phyloP scores from a whole-genome alignment of 2,329 filamentous ascomycete genomes.

The Penicillium oxalicum region DNA sequence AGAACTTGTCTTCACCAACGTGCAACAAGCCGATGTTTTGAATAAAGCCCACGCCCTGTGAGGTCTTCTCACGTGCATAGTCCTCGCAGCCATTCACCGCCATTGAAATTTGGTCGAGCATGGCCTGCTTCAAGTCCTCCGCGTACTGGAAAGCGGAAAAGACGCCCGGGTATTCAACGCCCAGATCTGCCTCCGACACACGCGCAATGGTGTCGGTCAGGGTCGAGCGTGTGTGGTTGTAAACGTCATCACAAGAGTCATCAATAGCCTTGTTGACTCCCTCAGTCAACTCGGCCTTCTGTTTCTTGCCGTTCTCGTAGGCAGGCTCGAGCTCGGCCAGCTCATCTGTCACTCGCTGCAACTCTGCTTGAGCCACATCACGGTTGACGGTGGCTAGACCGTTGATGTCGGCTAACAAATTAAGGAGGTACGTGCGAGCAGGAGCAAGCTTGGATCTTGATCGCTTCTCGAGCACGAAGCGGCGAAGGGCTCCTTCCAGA shows the following conservation, averaged over 20 bases:
- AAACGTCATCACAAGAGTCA: constrained; percentile 76
- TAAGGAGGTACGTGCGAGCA: constrained; percentile 89
- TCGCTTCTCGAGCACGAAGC: constrained; percentile 93
- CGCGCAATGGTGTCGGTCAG: constrained; percentile 69
- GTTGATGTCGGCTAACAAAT: constrained; percentile 82
- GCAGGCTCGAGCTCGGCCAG: constrained; percentile 77
- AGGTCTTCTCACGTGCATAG: constrained; percentile 70
- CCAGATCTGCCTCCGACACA: constrained; percentile 70
- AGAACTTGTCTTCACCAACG: constrained; percentile 73
- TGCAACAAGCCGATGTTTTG: constrained; percentile 84
- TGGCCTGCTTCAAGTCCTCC: constrained; percentile 84
- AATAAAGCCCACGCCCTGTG: constrained; percentile 76
- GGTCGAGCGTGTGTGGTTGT: constrained; percentile 71
- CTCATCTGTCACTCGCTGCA: constrained; percentile 75
- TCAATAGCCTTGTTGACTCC: constrained; percentile 78
- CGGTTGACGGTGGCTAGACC: constrained; percentile 79
- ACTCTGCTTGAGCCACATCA: constrained; percentile 77
- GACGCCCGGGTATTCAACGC: constrained; percentile 80
- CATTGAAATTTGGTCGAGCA: constrained; percentile 79
- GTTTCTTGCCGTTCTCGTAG: constrained; percentile 76
- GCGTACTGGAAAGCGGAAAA: constrained; percentile 85
- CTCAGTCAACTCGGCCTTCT: constrained; percentile 71
- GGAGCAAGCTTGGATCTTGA: constrained; percentile 92
- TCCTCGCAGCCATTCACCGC: constrained; percentile 78
- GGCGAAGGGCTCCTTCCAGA: constrained; percentile 78